Percentiles rank a stretch among this genome's conserved stretches.
Conservation (phyloP, 2,329 filamentous ascomycete species). For the Venturia oleaginea region DNA sequence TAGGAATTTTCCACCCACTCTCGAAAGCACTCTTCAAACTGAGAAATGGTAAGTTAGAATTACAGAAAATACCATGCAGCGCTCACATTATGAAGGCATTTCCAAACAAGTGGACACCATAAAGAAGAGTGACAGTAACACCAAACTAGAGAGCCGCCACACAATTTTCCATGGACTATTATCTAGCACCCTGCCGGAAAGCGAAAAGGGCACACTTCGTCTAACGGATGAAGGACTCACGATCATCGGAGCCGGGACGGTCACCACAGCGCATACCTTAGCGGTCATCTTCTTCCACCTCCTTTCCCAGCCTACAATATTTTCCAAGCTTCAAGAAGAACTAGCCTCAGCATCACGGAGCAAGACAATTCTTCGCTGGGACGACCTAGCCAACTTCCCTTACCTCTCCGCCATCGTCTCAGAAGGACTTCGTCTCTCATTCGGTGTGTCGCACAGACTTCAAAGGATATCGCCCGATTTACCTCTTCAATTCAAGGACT, state of each 20-base stretch:
- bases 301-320: conserved; percentile 18
- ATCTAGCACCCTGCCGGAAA: conserved; percentile 13
- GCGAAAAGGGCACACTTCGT: conserved; percentile 19
- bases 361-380: conserved; percentile 16
- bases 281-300: conserved; percentile 25
- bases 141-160: background rate
- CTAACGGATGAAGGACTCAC: conserved; percentile 31
- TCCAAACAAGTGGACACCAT: conserved; percentile 18
- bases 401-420: conserved; percentile 26
- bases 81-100: background rate
- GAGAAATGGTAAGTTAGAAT: conserved; percentile 17
- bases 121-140: background rate
- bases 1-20: conserved; percentile 21
- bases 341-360: conserved; percentile 11
- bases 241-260: conserved; percentile 30
- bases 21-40: conserved; percentile 21
- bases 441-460: conserved; percentile 22
- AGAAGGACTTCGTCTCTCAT: conserved; percentile 26
- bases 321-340: conserved; percentile 22
- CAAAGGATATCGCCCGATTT: conserved; percentile 19
- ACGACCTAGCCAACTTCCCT: conserved; percentile 21
- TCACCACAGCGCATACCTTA: conserved; percentile 30
- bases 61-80: conserved; percentile 16
- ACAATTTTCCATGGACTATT: conserved; percentile 15
- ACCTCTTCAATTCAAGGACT: conserved; percentile 16